Evolutionary conservation across 2,329 filamentous ascomycete genomes (phyloP).

Genomic region (Calonectria pseudoreteaudii): DNA sequence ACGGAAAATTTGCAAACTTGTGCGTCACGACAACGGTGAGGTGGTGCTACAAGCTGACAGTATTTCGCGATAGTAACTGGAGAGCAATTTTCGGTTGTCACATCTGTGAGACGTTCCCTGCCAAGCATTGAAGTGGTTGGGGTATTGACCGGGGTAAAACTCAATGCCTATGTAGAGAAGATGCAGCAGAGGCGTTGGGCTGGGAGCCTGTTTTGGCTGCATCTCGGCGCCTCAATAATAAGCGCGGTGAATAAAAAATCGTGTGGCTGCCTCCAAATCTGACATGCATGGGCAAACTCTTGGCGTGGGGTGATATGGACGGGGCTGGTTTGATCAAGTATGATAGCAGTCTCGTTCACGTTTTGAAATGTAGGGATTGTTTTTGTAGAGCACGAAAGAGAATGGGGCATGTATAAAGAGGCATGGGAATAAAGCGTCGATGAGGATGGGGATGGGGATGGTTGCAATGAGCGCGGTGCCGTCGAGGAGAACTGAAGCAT

Average conservation of each 20-base stretch:
- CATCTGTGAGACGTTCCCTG: background rate
- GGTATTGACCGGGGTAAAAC: background rate
- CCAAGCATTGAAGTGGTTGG: background rate
- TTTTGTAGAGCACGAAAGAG: background rate
- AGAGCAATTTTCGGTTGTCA: background rate
- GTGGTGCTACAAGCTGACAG: background rate
- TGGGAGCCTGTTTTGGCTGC: background rate
- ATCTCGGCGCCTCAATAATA: background rate
- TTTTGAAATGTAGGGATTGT: background rate
- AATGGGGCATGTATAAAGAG: background rate
- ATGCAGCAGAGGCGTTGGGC: background rate
- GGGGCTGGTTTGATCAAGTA: background rate
- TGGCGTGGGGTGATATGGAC: background rate
- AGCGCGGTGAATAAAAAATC: background rate
- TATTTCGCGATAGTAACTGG: background rate
- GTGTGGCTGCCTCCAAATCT: background rate
- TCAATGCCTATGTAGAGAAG: background rate
- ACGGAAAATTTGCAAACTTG: background rate
- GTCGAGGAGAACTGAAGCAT: background rate
- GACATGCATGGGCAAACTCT: constrained; percentile 1
- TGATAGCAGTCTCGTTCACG: background rate
- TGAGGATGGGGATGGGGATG: too few species aligned
- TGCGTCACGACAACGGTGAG: background rate
- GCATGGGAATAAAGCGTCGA: background rate
- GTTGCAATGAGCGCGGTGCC: background rate